Evolutionary conservation across 2,329 filamentous ascomycete genomes (phyloP).

Genomic region (Dichotomopilus funicola): DNA sequence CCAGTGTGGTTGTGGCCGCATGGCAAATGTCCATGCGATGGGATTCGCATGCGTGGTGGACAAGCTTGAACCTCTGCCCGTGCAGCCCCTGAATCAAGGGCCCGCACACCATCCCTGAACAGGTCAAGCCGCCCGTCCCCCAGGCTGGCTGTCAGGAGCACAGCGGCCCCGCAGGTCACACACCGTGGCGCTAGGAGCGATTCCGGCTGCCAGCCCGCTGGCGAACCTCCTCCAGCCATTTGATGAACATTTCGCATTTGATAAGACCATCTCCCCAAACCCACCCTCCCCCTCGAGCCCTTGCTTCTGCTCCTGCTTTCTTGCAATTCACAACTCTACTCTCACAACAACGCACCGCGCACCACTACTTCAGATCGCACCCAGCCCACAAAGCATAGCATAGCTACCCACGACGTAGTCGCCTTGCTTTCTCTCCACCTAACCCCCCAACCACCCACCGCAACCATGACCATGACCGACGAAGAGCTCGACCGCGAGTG

Average conservation of each 20-base stretch:
- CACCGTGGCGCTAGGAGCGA: constrained; percentile 6
- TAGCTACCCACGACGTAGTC: neutral
- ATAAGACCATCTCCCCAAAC: neutral
- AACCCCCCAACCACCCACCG: neutral
- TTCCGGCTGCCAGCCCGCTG: neutral
- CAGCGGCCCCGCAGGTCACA: constrained; percentile 5
- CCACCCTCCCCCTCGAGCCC: neutral
- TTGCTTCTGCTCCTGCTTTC: neutral
- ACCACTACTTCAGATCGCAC: neutral
- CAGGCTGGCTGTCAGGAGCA: constrained; percentile 7
- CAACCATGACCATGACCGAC: constrained; percentile 43
- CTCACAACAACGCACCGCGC: neutral
- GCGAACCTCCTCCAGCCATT: neutral
- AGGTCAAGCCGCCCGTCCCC: constrained; percentile 2
- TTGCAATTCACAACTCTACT: neutral
- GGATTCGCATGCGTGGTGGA: too few relatives aligned
- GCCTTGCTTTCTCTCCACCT: neutral
- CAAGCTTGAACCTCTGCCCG: neutral
- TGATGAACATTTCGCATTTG: neutral
- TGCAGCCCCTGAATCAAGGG: constrained; percentile 5
- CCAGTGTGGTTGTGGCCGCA: neutral
- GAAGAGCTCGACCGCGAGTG: constrained; percentile 69
- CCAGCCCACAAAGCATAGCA: neutral
- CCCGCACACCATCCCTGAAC: constrained; percentile 7
- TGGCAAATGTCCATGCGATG: neutral